Base-by-base conservation (phyloP, 2,329 filamentous ascomycete genomes). In the Fusarium burgessii region DNA sequence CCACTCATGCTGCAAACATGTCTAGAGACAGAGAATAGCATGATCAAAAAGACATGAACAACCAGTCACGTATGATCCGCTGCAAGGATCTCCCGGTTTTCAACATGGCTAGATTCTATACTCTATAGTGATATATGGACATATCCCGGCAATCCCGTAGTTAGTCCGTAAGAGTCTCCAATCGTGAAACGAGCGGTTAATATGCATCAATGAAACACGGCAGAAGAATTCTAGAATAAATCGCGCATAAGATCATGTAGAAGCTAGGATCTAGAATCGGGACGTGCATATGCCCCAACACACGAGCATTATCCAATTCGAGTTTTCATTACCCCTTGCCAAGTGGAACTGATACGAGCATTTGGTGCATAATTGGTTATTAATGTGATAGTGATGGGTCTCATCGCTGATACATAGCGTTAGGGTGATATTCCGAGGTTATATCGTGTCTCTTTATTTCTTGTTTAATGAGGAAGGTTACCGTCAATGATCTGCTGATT, bases 181-280 rank as follows among this genome's bases (percentile, higher is more conserved):
- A 46, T 33, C 13, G 29, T 66, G 45, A 51, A 66, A 50, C 38
- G 27, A 7, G 43, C 18, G 32, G 18, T 11, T 33, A 32, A 25
- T 32, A 45, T 60, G 25, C 23, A 12, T 15, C 23, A 6, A 47
- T 41, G 25, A 32, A 42, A 49, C 18, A n/a, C 25, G 9, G 36
- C 47, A 52, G 38, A 62, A 66, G 15, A 59, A 25, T 49, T 68
- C 65, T 57, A 67, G 66, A 70, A 70, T 70, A 69, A 70, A 70
- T 70, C 51, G 66, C 66, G 66, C 66, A 70, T 52, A 60, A 61
- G 20, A 27, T 45, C 18, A 40, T 15, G 25, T 36, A 4, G 1
- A 42, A 35, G 61, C 25, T 23, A n/a, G 43, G 61, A 32, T 57
- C 62, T 55, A 20, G 4, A 17, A 5, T 25, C 18, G 55, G 62